phyloP scores from a whole-genome alignment of 2,329 filamentous ascomycete species.

The Penicillium palitans region DNA sequence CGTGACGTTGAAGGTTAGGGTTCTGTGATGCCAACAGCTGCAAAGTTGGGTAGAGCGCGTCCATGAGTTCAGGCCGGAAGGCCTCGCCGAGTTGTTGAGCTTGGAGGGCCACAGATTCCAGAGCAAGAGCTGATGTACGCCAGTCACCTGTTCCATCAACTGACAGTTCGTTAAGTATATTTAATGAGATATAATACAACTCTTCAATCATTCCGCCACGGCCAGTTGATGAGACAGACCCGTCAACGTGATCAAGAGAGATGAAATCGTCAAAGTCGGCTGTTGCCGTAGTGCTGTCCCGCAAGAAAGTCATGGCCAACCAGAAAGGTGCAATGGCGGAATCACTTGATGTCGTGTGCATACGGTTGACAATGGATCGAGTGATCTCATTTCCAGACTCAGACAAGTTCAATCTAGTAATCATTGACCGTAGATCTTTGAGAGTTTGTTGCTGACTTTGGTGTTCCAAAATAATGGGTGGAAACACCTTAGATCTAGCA shows the following conservation, averaged over 20 bases:
- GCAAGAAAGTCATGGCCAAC: conserved; percentile 73
- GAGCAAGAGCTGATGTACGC: conserved; percentile 72
- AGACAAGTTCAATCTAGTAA: conserved; percentile 56
- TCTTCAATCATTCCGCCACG: conserved; percentile 46
- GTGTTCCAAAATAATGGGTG: conserved; percentile 62
- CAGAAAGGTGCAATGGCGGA: conserved; percentile 72
- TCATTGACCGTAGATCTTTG: conserved; percentile 58
- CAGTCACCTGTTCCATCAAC: conserved; percentile 57
- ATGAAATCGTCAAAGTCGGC: conserved; percentile 67
- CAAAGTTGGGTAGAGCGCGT: conserved; percentile 86
- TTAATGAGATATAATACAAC: conserved; percentile 46
- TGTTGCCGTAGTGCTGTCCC: conserved; percentile 52
- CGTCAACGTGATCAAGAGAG: conserved; percentile 50
- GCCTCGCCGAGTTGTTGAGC: conserved; percentile 64
- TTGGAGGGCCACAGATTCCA: conserved; percentile 78
- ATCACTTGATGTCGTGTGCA: conserved; percentile 59
- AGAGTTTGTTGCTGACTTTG: conserved; percentile 69
- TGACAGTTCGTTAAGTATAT: conserved; percentile 40
- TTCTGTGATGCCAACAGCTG: conserved; percentile 78
- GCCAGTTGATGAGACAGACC: conserved; percentile 23
- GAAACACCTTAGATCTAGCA: conserved; percentile 48
- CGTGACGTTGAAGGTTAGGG: conserved; percentile 70
- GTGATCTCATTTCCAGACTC: conserved; percentile 54
- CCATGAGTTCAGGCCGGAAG: conserved; percentile 84
- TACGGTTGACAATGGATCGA: conserved; percentile 63